Evolutionary conservation across 108 stramenopile species (phyloP).

Genomic region (Discostella stelligeroides): DNA sequence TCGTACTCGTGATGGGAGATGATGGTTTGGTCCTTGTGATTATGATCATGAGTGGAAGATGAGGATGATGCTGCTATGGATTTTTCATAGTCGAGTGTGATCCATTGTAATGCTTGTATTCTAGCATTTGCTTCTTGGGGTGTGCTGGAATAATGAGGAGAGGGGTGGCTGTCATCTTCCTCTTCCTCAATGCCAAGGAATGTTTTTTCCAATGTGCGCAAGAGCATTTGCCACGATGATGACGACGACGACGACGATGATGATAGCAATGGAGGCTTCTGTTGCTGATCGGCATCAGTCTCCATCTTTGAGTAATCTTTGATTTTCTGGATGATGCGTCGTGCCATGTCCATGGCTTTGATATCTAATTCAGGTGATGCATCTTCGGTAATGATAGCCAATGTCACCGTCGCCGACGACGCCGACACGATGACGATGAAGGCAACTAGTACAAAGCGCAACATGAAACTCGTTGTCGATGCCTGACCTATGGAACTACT

Average conservation of each 20-base stretch:
- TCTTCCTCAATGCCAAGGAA: too few species aligned
- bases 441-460: background rate
- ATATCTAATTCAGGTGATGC: background rate
- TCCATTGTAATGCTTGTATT: too few species aligned
- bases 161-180: background rate
- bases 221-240: background rate
- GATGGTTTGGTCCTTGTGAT: background rate
- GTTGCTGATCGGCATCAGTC: background rate
- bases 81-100: too few species aligned
- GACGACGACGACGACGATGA: conserved; percentile 2
- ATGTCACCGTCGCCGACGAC: background rate
- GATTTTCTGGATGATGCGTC: background rate
- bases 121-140: too few species aligned
- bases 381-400: too few species aligned
- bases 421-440: background rate
- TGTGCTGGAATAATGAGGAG: background rate
- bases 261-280: background rate
- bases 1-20: conserved; percentile 13
- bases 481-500: too few species aligned
- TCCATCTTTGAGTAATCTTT: background rate
- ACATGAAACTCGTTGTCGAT: background rate
- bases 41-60: too few species aligned
- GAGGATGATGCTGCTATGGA: background rate
- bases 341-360: conserved; percentile 2
- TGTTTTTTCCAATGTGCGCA: too few species aligned